These are phyloP conservation scores for Phlegmacium glaucopus DNA, from an alignment of 768 basidiomycete species.

Conservation along the genomic window DNA sequence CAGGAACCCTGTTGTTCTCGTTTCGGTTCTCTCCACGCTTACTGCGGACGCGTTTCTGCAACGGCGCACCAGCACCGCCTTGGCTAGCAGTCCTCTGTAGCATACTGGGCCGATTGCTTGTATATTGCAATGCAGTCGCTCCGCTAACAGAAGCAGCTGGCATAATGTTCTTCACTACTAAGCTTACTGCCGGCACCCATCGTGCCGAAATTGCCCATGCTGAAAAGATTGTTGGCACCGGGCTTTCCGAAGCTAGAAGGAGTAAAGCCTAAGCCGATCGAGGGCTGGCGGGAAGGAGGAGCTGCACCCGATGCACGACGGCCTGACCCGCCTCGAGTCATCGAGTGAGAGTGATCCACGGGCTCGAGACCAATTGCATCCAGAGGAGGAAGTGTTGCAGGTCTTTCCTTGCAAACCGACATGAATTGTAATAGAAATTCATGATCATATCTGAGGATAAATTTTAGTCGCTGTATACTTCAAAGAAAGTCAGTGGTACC, in stretches of 20 bases:
- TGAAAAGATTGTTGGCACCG: constrained; percentile 37
- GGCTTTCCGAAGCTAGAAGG: constrained; percentile 45
- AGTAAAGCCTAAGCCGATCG: constrained; percentile 38
- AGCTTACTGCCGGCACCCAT: constrained; percentile 44
- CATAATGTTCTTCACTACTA: constrained; percentile 63
- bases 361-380: constrained; percentile 91
- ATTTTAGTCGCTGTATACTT: background rate
- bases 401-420: constrained; percentile 91
- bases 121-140: constrained; percentile 46
- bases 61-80: constrained; percentile 50
- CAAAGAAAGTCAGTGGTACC: constrained; percentile 37
- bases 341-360: constrained; percentile 50
- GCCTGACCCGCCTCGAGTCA: constrained; percentile 64
- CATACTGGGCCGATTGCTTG: constrained; percentile 41
- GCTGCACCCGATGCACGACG: constrained; percentile 44
- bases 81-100: constrained; percentile 73
- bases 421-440: constrained; percentile 98
- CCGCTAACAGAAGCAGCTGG: constrained; percentile 56
- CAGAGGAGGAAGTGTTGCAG: constrained; percentile 83
- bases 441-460: constrained; percentile 78
- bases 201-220: constrained; percentile 69
- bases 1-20: constrained; percentile 44
- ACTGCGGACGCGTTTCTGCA: constrained; percentile 66
- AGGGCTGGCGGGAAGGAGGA: constrained; percentile 40
- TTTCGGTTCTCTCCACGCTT: constrained; percentile 82